Evolutionary conservation across 140 eudicot genomes (phyloP).

Genomic region (Erigeron philadelphicus): DNA sequence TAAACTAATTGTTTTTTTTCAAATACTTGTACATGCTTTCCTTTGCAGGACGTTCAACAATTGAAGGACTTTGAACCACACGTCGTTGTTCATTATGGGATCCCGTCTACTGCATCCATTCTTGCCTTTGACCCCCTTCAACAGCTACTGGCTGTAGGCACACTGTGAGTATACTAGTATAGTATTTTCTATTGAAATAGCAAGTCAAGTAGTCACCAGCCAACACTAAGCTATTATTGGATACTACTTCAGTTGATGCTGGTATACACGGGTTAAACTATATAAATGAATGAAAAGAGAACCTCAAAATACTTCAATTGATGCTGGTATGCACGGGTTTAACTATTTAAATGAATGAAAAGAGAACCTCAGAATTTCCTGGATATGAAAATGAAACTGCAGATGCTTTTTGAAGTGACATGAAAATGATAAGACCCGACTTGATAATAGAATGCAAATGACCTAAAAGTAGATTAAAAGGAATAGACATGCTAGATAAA

Average conservation of each 20-base stretch:
- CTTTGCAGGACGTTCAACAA: conserved; percentile 32
- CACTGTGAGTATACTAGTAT: conserved; percentile 51
- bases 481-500: too few relatives aligned
- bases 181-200: conserved; percentile 8
- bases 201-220: background rate
- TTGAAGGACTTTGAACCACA: conserved; percentile 47
- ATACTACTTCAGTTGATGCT: conserved; percentile 12
- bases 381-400: background rate
- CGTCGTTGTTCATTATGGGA: conserved; percentile 74
- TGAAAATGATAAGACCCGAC: background rate
- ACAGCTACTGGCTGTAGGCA: conserved; percentile 77
- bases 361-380: conserved; percentile 4
- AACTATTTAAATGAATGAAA: background rate
- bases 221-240: conserved; percentile 12
- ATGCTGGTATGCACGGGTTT: background rate
- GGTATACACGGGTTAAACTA: conserved; percentile 3
- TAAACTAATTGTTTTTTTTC: conserved; percentile 11
- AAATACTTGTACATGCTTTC: conserved; percentile 12
- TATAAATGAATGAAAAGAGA: background rate
- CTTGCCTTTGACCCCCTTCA: conserved; percentile 81
- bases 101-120: conserved; percentile 89
- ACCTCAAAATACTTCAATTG: conserved; percentile 15
- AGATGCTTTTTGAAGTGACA: background rate
- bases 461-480: too few relatives aligned
- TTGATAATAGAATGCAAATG: too few relatives aligned